Percentiles rank a stretch among this genome's conserved stretches.
Evolutionary conservation across 768 basidiomycete genomes (phyloP).

Genomic region (Pisolithus marmoratus): DNA sequence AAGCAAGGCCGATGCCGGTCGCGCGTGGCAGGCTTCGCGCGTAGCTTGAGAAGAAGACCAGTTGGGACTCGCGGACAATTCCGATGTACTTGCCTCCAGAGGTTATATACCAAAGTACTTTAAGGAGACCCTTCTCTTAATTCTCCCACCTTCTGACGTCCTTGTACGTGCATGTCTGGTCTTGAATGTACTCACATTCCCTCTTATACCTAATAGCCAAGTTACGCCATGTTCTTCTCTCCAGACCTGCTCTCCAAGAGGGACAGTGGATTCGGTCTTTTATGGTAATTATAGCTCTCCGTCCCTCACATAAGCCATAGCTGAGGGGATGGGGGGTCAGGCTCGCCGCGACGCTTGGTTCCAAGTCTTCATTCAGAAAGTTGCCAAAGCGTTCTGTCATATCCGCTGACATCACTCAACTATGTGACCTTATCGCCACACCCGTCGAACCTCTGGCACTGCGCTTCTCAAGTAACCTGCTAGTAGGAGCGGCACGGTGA

Average conservation of each 20-base stretch:
- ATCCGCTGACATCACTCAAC: constrained; percentile 72
- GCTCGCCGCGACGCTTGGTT: constrained; percentile 88
- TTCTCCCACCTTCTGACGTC: background rate
- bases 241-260: constrained; percentile 73
- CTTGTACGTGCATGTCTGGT: constrained; percentile 3
- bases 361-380: constrained; percentile 81
- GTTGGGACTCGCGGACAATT: constrained; percentile 6
- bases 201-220: background rate
- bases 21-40: constrained; percentile 14
- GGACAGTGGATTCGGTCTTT: constrained; percentile 85
- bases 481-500: constrained; percentile 87
- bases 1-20: background rate
- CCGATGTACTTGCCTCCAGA: background rate
- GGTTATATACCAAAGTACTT: background rate
- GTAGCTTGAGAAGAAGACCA: constrained; percentile 12
- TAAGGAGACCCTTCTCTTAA: background rate
- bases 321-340: constrained; percentile 35
- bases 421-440: constrained; percentile 76
- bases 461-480: constrained; percentile 79
- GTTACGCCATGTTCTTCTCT: constrained; percentile 72
- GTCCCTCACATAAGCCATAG: background rate
- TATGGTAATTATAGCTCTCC: constrained; percentile 48
- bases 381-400: constrained; percentile 80
- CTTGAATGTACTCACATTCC: background rate
- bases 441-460: constrained; percentile 86